Percentiles rank a stretch among this genome's conserved stretches.
phyloP scores from a whole-genome alignment of 169 alveolate genomes.

The Eimeria brunetti region DNA sequence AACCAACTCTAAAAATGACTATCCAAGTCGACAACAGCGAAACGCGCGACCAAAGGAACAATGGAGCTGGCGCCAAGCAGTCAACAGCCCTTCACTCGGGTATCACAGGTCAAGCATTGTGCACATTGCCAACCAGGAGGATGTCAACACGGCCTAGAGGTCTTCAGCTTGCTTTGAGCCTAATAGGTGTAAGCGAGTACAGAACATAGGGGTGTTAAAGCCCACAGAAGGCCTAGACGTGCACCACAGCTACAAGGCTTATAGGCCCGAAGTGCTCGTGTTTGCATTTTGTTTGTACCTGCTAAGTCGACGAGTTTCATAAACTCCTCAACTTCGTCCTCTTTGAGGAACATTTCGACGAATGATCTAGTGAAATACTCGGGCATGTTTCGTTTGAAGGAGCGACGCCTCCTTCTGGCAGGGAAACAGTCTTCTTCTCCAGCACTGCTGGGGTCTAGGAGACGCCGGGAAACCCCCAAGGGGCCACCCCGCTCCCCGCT shows the following conservation, averaged over 20 bases:
- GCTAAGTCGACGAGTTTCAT: constrained; percentile 78
- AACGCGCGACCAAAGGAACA: not conserved
- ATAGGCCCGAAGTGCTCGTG: not conserved
- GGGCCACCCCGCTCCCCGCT: constrained; percentile 8
- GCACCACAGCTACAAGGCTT: not conserved
- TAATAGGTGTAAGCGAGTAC: not conserved
- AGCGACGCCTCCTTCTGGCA: not conserved
- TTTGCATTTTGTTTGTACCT: constrained; percentile 26
- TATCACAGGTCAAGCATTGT: not conserved
- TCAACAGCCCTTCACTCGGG: not conserved
- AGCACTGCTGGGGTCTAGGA: constrained; percentile 23
- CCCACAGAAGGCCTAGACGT: not conserved
- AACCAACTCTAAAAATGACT: not conserved
- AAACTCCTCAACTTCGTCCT: constrained; percentile 76
- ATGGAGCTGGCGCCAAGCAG: not conserved
- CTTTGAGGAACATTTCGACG: constrained; percentile 66
- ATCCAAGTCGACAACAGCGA: not conserved
- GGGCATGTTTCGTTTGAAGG: not conserved
- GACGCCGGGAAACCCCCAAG: constrained; percentile 11
- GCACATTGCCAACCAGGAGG: not conserved
- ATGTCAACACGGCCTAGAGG: too few species aligned
- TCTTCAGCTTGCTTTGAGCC: too few species aligned
- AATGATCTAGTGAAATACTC: constrained; percentile 35
- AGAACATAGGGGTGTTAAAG: not conserved
- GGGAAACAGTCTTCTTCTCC: constrained; percentile 17